These are phyloP conservation scores for Rosellinia necatrix DNA, from an alignment of 2,329 filamentous ascomycete species.

Conservation along the genomic window DNA sequence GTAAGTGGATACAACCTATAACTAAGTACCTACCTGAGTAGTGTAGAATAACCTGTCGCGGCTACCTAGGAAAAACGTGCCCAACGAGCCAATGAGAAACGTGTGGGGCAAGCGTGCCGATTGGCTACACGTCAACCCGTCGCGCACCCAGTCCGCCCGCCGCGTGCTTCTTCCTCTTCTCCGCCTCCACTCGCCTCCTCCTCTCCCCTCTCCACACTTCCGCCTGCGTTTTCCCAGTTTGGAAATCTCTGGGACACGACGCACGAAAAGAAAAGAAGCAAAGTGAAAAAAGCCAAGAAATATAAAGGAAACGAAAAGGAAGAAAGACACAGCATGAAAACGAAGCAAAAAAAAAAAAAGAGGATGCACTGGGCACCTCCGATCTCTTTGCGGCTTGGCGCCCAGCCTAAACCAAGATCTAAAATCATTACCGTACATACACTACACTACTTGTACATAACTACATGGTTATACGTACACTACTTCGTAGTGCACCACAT, in stretches of 20 bases:
- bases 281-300: too few relatives aligned
- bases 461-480: too few relatives aligned
- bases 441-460: too few relatives aligned
- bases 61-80: not conserved
- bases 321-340: too few relatives aligned
- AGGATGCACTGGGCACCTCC: slow-evolving; percentile 1
- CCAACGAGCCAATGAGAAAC: slow-evolving; percentile 18
- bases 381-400: not conserved
- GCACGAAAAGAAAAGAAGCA: too few relatives aligned
- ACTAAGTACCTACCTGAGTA: slow-evolving; percentile 25
- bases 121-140: slow-evolving; percentile 22
- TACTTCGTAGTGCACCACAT: too few relatives aligned
- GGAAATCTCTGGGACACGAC: not conserved
- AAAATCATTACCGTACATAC: too few relatives aligned
- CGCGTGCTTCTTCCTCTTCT: slow-evolving; percentile 7
- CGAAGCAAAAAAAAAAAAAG: too few relatives aligned
- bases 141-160: slow-evolving; percentile 13
- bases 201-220: not conserved
- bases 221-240: slow-evolving; percentile 8
- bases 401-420: not conserved
- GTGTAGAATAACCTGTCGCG: slow-evolving; percentile 34
- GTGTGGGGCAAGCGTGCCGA: slow-evolving; percentile 24
- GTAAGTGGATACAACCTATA: too few relatives aligned
- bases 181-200: not conserved
- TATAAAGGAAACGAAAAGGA: too few relatives aligned